A percentile compares a stretch with the other conserved stretches of the same genome.
These are phyloP conservation scores for Gastroboletus turbinatus DNA, from an alignment of 1,284 basidiomycete species.

Conservation along the genomic window DNA sequence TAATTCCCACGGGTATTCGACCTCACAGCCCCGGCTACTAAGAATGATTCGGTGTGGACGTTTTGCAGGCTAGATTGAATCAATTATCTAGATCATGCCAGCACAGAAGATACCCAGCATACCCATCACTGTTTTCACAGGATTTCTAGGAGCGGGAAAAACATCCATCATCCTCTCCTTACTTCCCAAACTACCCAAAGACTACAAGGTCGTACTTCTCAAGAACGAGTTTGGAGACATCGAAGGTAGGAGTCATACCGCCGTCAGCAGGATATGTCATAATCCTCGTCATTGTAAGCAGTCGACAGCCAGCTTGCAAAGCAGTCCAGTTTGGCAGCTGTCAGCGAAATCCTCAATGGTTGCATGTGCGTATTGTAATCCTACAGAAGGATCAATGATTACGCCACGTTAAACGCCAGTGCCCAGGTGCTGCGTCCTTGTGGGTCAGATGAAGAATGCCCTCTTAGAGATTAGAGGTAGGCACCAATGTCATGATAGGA, in stretches of 20 bases:
- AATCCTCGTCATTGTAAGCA: slow-evolving; percentile 29
- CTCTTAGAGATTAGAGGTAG: slow-evolving; percentile 81
- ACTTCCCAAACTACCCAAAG: slow-evolving; percentile 73
- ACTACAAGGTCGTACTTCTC: slow-evolving; percentile 82
- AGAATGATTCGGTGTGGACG: no score
- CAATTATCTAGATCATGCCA: slow-evolving; percentile 33
- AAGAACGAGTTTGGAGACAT: slow-evolving; percentile 91
- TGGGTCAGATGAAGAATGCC: slow-evolving; percentile 89
- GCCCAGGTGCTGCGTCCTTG: slow-evolving; percentile 82
- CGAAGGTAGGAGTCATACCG: slow-evolving; percentile 48
- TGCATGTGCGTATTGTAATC: slow-evolving; percentile 66
- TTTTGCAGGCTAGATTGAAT: neutral
- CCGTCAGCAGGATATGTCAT: neutral
- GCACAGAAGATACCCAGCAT: slow-evolving; percentile 38
- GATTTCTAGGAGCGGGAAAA: slow-evolving; percentile 76
- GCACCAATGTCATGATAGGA: neutral
- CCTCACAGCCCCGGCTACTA: no score
- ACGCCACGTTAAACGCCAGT: neutral
- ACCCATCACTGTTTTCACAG: slow-evolving; percentile 85
- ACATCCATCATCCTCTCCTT: slow-evolving; percentile 82
- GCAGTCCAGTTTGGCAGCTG: slow-evolving; percentile 78
- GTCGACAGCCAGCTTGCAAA: slow-evolving; percentile 87
- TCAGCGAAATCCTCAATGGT: slow-evolving; percentile 89
- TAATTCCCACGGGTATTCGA: no score
- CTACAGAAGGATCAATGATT: neutral